Conservation (phyloP, 768 basidiomycete genomes). For the Plicaturopsis crispa region DNA sequence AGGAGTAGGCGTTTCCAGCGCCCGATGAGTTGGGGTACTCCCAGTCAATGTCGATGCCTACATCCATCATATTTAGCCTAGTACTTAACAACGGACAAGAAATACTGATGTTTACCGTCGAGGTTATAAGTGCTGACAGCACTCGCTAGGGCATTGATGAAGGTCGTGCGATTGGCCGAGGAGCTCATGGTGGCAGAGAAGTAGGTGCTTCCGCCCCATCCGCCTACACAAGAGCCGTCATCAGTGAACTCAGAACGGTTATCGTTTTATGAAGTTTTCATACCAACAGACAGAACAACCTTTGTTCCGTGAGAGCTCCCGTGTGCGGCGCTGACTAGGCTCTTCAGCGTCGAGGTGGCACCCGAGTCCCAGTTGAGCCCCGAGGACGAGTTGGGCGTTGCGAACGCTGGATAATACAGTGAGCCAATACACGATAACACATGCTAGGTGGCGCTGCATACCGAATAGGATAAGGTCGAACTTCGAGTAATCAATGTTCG, state of each 20-base stretch:
- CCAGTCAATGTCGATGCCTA: constrained; percentile 22
- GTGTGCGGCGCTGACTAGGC: constrained; percentile 50
- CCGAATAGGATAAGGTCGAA: constrained; percentile 66
- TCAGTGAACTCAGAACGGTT: neutral
- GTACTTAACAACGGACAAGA: no score
- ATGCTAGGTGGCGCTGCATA: constrained; percentile 17
- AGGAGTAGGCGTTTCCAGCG: constrained; percentile 50
- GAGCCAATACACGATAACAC: neutral
- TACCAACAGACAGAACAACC: constrained; percentile 61
- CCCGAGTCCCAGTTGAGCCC: constrained; percentile 44
- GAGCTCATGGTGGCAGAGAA: constrained; percentile 56
- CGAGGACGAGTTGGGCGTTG: constrained; percentile 51
- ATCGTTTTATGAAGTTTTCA: constrained; percentile 20
- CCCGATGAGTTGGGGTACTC: constrained; percentile 69
- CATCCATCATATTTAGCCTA: no score
- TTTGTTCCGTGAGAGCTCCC: constrained; percentile 51
- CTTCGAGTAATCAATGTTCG: constrained; percentile 51
- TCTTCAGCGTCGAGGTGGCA: constrained; percentile 41
- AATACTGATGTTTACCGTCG: constrained; percentile 57
- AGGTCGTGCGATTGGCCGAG: constrained; percentile 41
- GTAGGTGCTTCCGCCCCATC: constrained; percentile 65
- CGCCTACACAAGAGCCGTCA: constrained; percentile 31
- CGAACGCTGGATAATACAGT: constrained; percentile 44
- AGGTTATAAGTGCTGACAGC: constrained; percentile 53
- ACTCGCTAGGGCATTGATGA: constrained; percentile 45